These are phyloP conservation scores for Diophrys appendiculata DNA, from an alignment of 73 alveolate species.

Conservation along the genomic window DNA sequence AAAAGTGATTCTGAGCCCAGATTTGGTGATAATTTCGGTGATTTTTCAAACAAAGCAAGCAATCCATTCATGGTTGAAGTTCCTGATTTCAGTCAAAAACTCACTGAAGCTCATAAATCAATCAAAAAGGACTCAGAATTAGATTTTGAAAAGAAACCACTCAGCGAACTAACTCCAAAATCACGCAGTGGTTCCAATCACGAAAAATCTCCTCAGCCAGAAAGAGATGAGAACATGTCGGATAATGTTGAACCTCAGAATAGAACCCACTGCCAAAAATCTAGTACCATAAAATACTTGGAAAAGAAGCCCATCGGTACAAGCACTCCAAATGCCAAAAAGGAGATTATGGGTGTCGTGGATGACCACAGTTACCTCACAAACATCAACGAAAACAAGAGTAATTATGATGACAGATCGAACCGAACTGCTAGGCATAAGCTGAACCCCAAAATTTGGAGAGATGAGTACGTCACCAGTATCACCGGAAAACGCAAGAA, in stretches of 20 bases:
- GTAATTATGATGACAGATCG: background rate
- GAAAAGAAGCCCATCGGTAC: background rate
- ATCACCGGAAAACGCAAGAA: conserved; percentile 3
- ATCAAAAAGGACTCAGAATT: too few relatives aligned
- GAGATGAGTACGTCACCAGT: conserved; percentile 17
- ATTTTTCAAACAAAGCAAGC: too few relatives aligned
- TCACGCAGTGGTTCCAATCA: too few relatives aligned
- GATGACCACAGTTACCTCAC: background rate
- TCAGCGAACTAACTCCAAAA: too few relatives aligned
- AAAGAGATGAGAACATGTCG: background rate
- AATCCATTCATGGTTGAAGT: too few relatives aligned
- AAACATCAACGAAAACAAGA: background rate
- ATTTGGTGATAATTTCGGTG: too few relatives aligned
- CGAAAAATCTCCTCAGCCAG: too few relatives aligned
- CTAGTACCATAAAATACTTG: background rate
- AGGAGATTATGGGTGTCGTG: background rate
- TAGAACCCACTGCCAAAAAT: background rate
- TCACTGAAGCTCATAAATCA: too few relatives aligned
- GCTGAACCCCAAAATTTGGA: background rate
- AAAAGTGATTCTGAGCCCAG: too few relatives aligned
- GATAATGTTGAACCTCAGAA: background rate
- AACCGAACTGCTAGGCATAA: background rate
- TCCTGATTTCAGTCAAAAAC: too few relatives aligned
- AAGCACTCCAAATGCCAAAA: background rate
- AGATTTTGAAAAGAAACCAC: too few relatives aligned